Conservation (phyloP, 169 alveolate species). For the Plasmodium gaboni region DNA sequence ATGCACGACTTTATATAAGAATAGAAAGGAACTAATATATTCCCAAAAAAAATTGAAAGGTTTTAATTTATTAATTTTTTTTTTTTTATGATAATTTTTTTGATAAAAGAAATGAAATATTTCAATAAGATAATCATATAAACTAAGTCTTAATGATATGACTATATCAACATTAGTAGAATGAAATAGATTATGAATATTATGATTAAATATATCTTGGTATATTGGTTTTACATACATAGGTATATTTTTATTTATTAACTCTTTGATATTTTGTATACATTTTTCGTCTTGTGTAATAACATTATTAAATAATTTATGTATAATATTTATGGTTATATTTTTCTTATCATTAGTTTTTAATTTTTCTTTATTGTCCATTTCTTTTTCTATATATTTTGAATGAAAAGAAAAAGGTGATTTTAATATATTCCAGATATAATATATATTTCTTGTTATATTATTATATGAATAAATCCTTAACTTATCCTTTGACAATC, state of each 20-base stretch:
- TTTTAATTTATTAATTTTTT: background rate
- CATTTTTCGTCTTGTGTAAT: background rate
- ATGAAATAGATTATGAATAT: background rate
- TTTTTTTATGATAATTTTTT: background rate
- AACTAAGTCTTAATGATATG: constrained; percentile 32
- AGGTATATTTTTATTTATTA: constrained; percentile 28
- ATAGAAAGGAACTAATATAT: constrained; percentile 48
- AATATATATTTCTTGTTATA: too few relatives aligned
- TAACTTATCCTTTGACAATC: too few relatives aligned
- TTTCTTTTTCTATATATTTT: background rate
- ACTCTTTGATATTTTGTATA: constrained; percentile 8
- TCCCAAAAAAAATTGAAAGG: constrained; percentile 13
- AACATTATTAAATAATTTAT: constrained; percentile 3
- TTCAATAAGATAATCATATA: constrained; percentile 16
- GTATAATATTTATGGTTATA: background rate
- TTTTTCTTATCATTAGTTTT: constrained; percentile 3
- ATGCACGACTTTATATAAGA: constrained; percentile 36
- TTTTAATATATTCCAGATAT: background rate
- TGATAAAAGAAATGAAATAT: background rate
- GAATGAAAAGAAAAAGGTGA: background rate
- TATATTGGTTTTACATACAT: constrained; percentile 48
- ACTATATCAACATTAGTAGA: constrained; percentile 30
- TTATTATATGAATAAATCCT: too few relatives aligned
- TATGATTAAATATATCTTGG: constrained; percentile 19
- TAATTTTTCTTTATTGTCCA: background rate